Base-by-base conservation (phyloP, 495 filamentous ascomycete genomes). In the Aspergillus baeticus region DNA sequence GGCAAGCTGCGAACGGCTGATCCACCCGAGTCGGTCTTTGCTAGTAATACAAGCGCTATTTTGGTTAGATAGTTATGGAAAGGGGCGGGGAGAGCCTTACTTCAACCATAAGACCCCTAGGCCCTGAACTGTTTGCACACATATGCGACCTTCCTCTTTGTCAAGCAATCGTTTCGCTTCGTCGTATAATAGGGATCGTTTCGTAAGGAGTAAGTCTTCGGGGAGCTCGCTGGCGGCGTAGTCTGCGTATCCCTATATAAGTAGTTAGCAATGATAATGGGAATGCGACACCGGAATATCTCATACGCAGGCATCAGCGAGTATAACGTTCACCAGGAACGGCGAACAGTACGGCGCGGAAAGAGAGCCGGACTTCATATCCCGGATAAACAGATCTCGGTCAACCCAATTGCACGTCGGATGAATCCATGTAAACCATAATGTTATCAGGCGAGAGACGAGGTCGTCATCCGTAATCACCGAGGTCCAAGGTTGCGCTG, bases 351-450 rank as follows among this genome's bases (percentile, higher is more conserved):
- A 73, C 33, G 51, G 47, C 0, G 54, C 52, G 4, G 57, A 61
- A 13, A 61, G 21, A 15, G 58, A 42, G 6, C 63, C 64, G 10
- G 58, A 41, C 17, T 59, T 56, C 67, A 78, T 74, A 42, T 78
- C 73, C 6, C 66, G 56, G 15, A 77, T 41, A 54, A 78, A 77
- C 22, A 72, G 46, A 29, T 72, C 66, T 11, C 67, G 64, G 33
- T 76, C 70, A 15, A 79, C 58, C 62, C 64, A 73, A 48, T 72
- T 71, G 26, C 58, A 64, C 31, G 73, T 75, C 14, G 72, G 65
- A 52, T 76, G 69, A 31, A 70, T 66, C 73, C 73, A 78, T 10
- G 70, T 70, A 58, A 80, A 72, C 63, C 73, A 80, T 11, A 71
- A 42, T 38, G 72, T 74, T 0, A 80, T 53, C 18, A 78, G 61